Evolutionary conservation across 1,284 basidiomycete species (phyloP).

Genomic region (Ceratobasidium sp.): DNA sequence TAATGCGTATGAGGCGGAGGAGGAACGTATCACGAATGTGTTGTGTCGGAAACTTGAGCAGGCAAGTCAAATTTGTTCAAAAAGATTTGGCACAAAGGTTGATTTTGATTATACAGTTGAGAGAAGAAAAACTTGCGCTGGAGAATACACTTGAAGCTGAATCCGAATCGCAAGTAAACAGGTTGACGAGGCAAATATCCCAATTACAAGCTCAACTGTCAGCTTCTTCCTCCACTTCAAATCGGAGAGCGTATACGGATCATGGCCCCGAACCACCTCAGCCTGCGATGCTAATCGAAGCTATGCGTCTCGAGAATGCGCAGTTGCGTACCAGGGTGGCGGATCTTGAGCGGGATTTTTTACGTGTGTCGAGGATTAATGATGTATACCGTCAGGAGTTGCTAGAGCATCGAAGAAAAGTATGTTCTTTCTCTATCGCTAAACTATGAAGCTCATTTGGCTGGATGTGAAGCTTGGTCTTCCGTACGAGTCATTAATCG

Average conservation of each 20-base stretch:
- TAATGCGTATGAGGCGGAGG: slow-evolving; percentile 88
- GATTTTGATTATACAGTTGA: slow-evolving; percentile 64
- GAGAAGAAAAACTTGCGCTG: slow-evolving; percentile 84
- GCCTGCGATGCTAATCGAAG: slow-evolving; percentile 67
- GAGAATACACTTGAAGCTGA: slow-evolving; percentile 85
- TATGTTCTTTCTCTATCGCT: slow-evolving; percentile 60
- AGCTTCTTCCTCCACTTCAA: slow-evolving; percentile 9
- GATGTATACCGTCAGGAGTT: slow-evolving; percentile 86
- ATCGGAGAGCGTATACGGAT: background rate
- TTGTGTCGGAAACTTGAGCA: slow-evolving; percentile 83
- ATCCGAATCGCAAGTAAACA: slow-evolving; percentile 82
- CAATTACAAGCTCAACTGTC: slow-evolving; percentile 63
- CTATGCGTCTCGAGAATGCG: slow-evolving; percentile 79
- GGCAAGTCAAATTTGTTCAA: slow-evolving; percentile 62
- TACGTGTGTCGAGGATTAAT: slow-evolving; percentile 77
- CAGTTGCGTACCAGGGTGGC: slow-evolving; percentile 55
- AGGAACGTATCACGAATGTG: slow-evolving; percentile 86
- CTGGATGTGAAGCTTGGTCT: slow-evolving; percentile 69
- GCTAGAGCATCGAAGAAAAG: slow-evolving; percentile 78
- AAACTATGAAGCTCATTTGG: background rate
- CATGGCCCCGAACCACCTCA: slow-evolving; percentile 35
- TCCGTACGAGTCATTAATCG: slow-evolving; percentile 54
- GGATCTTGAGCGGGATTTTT: slow-evolving; percentile 80
- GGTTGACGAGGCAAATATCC: slow-evolving; percentile 77
- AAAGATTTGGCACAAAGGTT: background rate